A percentile compares a stretch with the other conserved stretches of the same genome.
phyloP scores from a whole-genome alignment of 176 grass and related monocot species.

The Canna indica region DNA sequence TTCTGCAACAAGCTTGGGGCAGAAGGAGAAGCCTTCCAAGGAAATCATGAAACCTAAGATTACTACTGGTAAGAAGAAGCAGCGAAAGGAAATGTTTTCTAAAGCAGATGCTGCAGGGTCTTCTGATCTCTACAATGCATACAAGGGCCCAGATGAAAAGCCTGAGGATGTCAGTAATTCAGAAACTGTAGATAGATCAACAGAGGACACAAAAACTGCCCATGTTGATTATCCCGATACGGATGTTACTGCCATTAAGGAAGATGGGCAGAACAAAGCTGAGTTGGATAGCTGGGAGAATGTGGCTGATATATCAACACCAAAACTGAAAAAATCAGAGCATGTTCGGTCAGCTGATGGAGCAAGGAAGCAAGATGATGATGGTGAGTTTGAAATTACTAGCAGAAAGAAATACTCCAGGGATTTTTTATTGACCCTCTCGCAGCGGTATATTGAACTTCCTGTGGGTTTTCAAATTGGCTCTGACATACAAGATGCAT shows the following conservation, averaged over 20 bases:
- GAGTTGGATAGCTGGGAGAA: constrained; percentile 93
- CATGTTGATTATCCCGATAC: not conserved
- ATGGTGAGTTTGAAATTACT: constrained; percentile 32
- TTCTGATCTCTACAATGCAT: constrained; percentile 93
- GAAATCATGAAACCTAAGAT: constrained; percentile 44
- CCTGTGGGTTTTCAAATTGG: constrained; percentile 58
- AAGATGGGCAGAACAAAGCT: constrained; percentile 47
- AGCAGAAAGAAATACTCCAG: constrained; percentile 64
- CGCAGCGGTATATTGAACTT: constrained; percentile 37
- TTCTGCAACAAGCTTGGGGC: constrained; percentile 22
- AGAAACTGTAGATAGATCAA: constrained; percentile 30
- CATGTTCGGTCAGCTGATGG: constrained; percentile 18
- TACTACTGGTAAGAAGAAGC: constrained; percentile 40
- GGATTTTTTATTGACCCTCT: constrained; percentile 78
- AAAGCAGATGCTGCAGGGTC: constrained; percentile 89
- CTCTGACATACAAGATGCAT: constrained; percentile 22
- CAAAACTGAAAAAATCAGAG: constrained; percentile 41
- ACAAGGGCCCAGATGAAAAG: constrained; percentile 76
- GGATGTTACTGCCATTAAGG: constrained; percentile 32
- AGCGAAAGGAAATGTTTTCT: constrained; percentile 68
- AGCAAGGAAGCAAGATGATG: constrained; percentile 13
- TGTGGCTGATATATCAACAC: constrained; percentile 73
- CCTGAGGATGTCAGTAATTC: constrained; percentile 18
- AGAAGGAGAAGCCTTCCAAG: constrained; percentile 49
- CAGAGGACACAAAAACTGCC: not conserved